phyloP scores from a whole-genome alignment of 139 green algal genomes.

The Chloropicon primus region DNA sequence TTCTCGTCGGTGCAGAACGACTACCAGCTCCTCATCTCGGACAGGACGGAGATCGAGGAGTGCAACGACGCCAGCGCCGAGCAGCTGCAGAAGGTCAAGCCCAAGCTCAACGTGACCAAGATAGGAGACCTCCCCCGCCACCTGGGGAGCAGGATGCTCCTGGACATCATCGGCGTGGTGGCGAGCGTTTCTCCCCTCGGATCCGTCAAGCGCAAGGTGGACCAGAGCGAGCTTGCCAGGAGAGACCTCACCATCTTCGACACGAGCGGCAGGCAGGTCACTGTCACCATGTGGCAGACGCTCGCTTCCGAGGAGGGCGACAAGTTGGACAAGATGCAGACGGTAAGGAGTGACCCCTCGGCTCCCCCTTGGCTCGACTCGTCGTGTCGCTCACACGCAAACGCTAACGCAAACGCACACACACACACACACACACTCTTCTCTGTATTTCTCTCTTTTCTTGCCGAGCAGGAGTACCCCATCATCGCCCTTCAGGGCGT shows the following conservation, averaged over 20 bases:
- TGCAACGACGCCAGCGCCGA: neutral
- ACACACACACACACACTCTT: no score
- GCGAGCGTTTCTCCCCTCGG: neutral
- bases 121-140: neutral
- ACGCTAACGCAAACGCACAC: no score
- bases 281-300: neutral
- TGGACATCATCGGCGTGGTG: neutral
- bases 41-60: neutral
- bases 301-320: neutral
- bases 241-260: neutral
- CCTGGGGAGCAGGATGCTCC: neutral
- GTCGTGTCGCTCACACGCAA: no score
- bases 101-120: neutral
- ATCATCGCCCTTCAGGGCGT: neutral
- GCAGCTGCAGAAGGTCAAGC: neutral
- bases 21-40: neutral
- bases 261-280: neutral
- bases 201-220: neutral
- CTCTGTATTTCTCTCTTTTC: no score
- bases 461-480: neutral
- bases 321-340: neutral
- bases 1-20: neutral
- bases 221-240: neutral
- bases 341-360: neutral
- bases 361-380: no score